Base-by-base conservation (phyloP, 192 early-diverging fungal genomes). In the Ambispora gerdemannii region DNA sequence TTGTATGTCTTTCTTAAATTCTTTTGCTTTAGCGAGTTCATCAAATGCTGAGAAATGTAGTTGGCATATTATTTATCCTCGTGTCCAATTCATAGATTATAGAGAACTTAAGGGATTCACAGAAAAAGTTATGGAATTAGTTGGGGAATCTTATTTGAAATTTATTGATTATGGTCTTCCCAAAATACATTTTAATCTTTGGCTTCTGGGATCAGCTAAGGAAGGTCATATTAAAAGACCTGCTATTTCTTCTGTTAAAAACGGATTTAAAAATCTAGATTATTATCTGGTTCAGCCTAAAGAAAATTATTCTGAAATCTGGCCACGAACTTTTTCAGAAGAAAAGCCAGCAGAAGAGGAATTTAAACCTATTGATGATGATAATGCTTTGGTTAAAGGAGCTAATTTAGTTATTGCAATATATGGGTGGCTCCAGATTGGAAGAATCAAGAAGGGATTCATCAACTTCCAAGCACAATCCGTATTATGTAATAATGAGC, bases 21-120 rank as follows among this genome's bases (percentile, higher is more conserved):
- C 38, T 56, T 56, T 56, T 56, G 53, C 53, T 56, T 56, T 56
- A 27, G 53, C 53, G 6, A 56, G 53, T 56, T 56, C 27, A 27
- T 56, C 53, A n/a, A 27, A 56, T 56, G 53, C 53, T n/a, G 47
- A 64, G 38, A 64, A 64, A 64, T 64, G 20, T 64, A 64, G 63
- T 43, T 64, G 38, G 38, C 63, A 56, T 56, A 56, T 56, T 27
- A 56, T 56, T 24, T 56, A 24, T 56, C 53, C 53, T 24, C 27
- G 27, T 56, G 53, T 20, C 27, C 53, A 27, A 56, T 56, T 56
- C 27, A 27, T 56, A 56, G 53, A 56, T 56, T 56, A 56, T 56
- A 56, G 53, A 56, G 53, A 56, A 56, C 53, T 56, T 56, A n/a
- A 56, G 27, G 53, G 53, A n/a, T 56, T 56, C 27, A 56, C 53